Evolutionary conservation across 2,329 filamentous ascomycete species (phyloP), one percentile per base, ranked within the genome.

Genomic region (Chaetomiaceae sp.): DNA sequence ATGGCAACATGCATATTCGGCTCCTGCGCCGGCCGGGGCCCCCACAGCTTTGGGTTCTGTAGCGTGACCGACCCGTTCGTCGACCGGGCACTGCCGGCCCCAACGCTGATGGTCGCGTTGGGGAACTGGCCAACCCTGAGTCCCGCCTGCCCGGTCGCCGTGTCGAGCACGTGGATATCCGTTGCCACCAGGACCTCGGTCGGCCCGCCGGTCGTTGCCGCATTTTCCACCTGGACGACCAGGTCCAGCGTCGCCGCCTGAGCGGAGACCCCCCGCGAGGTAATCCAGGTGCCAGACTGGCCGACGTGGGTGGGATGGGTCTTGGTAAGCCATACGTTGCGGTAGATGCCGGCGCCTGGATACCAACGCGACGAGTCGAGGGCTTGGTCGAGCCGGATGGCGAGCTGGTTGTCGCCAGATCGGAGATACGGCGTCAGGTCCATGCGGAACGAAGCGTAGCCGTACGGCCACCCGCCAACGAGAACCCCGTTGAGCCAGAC

Each of bases 321-420:
- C 52, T 75, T 79, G 32, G 73, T 71, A 14, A 81, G 68, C 77
- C 77, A 81, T 4, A 80, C 68, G 53, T 79, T 78, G 1, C 77
- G 72, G 59, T 80, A 80, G 13, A 81, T 66, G 1, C 77, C 78
- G 11, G 67, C 77, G 13, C 78, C 77, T 4, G 77, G 77, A 55
- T 80, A 81, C 75, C 76, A 81, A 2, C 77, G 71, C 2, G 77
- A 75, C 2, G 70, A 75, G 14, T 76, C 68, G 0, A 71, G 34
- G 0, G 72, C 67, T 54, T 80, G 78, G 43, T 81, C 76, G 2
- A 80, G 57, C 1, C 78, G 73, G 33, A 81, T 75, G 1, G 77
- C 77, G 0, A 80, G 63, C 25, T 67, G 53, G 45, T 80, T 77
- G 9, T 68, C 71, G 0, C 45, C 51, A 18, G 58, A 48, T 46